Conservation (phyloP, 192 early-diverging fungal genomes). For the Entomortierella beljakovae region DNA sequence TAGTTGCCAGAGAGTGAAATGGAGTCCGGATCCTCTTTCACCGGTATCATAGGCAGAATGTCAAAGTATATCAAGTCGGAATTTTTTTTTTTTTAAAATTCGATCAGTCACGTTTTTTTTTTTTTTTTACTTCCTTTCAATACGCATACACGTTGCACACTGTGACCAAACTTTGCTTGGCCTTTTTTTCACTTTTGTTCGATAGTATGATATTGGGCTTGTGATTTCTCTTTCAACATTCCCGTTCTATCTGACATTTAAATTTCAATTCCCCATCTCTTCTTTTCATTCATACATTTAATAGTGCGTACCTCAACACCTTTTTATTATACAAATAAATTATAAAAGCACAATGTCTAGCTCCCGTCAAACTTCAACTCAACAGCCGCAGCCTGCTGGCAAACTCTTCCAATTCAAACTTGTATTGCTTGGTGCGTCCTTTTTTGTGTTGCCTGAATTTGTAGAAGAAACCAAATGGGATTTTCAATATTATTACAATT, state of each 20-base stretch:
- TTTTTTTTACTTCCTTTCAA: neutral
- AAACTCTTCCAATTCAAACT: conserved; percentile 94
- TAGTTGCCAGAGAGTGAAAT: conserved; percentile 19
- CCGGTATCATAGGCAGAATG: neutral
- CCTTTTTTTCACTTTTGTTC: too few relatives aligned
- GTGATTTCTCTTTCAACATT: too few relatives aligned
- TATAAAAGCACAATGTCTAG: conserved; percentile 35
- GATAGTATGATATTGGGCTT: too few relatives aligned
- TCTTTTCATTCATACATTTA: too few relatives aligned
- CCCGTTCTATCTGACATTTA: too few relatives aligned
- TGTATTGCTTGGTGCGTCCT: conserved; percentile 86
- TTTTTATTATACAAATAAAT: too few relatives aligned
- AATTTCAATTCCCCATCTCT: too few relatives aligned
- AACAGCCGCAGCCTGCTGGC: conserved; percentile 54
- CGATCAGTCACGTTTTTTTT: neutral
- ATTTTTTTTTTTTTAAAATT: neutral
- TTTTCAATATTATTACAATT: neutral
- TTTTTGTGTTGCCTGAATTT: neutral
- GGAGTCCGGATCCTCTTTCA: conserved; percentile 14
- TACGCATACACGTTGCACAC: too few relatives aligned
- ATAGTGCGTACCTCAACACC: too few relatives aligned
- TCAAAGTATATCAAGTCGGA: neutral
- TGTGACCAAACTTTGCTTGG: too few relatives aligned
- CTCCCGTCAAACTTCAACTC: conserved; percentile 30
- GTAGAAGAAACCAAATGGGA: neutral